A percentile compares a stretch with the other conserved stretches of the same genome.
Evolutionary conservation across 768 basidiomycete genomes (phyloP).

Genomic region (Favolaschia claudopus): DNA sequence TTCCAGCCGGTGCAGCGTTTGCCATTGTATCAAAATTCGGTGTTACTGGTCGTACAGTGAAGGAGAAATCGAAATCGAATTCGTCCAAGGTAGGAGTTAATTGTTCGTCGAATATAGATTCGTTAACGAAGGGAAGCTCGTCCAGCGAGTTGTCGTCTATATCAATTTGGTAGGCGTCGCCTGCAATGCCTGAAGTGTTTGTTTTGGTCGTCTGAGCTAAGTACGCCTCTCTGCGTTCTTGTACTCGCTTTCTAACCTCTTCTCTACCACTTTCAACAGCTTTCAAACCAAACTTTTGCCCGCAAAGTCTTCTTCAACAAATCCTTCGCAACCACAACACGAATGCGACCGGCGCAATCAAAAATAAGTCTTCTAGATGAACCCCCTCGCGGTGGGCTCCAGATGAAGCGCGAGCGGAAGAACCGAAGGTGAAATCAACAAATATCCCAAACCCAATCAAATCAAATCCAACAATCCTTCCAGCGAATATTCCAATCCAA

Average conservation of each 20-base stretch:
- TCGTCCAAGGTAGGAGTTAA: not conserved
- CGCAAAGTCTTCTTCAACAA: not conserved
- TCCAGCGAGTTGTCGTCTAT: not conserved
- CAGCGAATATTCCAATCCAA: too few species aligned
- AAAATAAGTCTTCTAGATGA: conserved; percentile 8
- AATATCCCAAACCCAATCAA: too few species aligned
- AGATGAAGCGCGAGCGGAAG: conserved; percentile 13
- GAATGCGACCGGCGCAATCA: conserved; percentile 11
- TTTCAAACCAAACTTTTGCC: not conserved
- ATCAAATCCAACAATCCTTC: too few species aligned
- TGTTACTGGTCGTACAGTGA: conserved; percentile 2
- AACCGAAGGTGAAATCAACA: too few species aligned
- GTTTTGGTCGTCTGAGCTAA: not conserved
- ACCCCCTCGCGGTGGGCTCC: conserved; percentile 27
- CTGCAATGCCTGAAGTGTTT: not conserved
- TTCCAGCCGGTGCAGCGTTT: conserved; percentile 2
- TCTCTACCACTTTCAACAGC: not conserved
- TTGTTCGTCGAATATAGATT: conserved; percentile 3
- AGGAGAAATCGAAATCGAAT: not conserved
- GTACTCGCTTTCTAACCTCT: not conserved
- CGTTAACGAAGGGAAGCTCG: not conserved
- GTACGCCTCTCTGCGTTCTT: not conserved
- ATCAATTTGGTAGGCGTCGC: not conserved
- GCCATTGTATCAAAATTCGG: not conserved
- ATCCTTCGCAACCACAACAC: not conserved